Base-by-base conservation (phyloP, 192 early-diverging fungal genomes). In the Backusella parvicylindrica region DNA sequence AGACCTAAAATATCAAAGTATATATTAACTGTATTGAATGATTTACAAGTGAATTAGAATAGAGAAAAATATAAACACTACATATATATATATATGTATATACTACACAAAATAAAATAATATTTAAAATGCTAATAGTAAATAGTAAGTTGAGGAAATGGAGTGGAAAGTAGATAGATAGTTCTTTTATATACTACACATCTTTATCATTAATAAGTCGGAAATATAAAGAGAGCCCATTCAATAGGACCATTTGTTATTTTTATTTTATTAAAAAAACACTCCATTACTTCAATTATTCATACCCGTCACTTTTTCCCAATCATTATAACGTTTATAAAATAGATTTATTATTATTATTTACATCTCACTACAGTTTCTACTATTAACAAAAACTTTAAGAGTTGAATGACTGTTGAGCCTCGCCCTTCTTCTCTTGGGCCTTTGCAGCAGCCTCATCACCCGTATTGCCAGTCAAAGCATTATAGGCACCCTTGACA, bases 1-100 rank as follows among this genome's bases (percentile, higher is more conserved):
- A 82, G 84, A 43, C 86, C 86, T n/a, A 82, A 74, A 63, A 77
- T 87, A 47, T 71, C 84, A 26, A 80, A 81, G 1, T 87, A 83
- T 40, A 85, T 85, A 64, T 77, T 85, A 6, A 79, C 83, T 23
- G 79, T 87, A 21, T 66, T 85, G 49, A 78, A 81, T 30, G 83
- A 77, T 31, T 36, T 87, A 53, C 75, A 84, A 43, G 77, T 84
- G 9, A 64, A 64, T 30, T 65, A 73, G 28, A 64, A 64, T 23
- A 53, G 21, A 56, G 13, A 30, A 35, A 16, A 38, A 38, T 0
- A 32, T 30, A 32, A 13, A 4, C 2, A 37, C n/a, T n/a, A n/a
- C n/a, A n/a, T n/a, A n/a, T n/a, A n/a, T n/a, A n/a, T n/a, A n/a
- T n/a, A n/a, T n/a, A n/a, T n/a, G n/a, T n/a, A 43, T 18, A 43